phyloP scores from a whole-genome alignment of 441 rosid species.

The Lagerstroemia fauriei region DNA sequence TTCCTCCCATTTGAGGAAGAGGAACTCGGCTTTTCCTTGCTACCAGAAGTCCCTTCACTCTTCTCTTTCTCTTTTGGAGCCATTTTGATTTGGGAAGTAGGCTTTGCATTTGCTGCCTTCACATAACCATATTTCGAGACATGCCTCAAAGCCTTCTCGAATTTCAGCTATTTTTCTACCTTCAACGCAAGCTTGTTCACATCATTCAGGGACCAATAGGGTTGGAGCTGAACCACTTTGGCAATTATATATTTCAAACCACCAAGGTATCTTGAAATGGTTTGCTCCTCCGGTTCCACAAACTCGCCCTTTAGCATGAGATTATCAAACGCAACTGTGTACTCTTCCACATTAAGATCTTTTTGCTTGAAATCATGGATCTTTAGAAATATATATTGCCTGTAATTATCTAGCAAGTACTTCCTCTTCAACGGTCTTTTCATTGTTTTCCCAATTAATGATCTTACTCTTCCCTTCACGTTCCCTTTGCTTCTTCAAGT shows the following conservation, averaged over 20 bases:
- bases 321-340: neutral
- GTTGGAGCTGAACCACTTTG: neutral
- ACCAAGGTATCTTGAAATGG: neutral
- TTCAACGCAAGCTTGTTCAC: no score
- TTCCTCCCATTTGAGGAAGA: no score
- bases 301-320: neutral
- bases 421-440: no score
- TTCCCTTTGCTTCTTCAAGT: neutral
- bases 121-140: neutral
- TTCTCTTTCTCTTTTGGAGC: no score
- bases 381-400: neutral
- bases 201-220: neutral
- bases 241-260: neutral
- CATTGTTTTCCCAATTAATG: neutral
- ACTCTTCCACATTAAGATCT: neutral
- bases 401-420: no score
- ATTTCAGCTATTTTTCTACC: no score
- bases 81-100: no score
- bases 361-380: neutral
- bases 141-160: no score
- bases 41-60: no score
- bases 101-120: no score
- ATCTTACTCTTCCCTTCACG: neutral
- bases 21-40: no score
- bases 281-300: neutral